Conservation (phyloP, 495 filamentous ascomycete species). For the Penicillium coprophilum region DNA sequence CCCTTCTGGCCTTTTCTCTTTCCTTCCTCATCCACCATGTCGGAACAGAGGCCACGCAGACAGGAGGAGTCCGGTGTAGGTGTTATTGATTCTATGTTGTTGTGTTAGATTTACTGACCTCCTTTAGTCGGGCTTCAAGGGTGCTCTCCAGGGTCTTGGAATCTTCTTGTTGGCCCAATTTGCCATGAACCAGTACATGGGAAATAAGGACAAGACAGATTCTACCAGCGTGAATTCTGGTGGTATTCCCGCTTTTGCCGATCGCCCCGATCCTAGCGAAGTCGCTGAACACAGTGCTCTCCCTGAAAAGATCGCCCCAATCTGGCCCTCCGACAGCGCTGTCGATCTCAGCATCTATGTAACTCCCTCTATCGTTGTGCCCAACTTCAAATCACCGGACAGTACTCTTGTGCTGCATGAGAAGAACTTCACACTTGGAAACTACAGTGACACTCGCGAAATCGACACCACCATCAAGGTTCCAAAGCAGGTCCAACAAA, state of each 20-base stretch:
- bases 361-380: slow-evolving; percentile 68
- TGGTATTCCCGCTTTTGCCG: slow-evolving; percentile 62
- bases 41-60: slow-evolving; percentile 46
- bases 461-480: slow-evolving; percentile 76
- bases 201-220: slow-evolving; percentile 47
- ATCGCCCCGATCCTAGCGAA: slow-evolving; percentile 59
- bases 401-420: slow-evolving; percentile 70
- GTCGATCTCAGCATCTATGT: slow-evolving; percentile 87
- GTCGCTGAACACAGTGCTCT: slow-evolving; percentile 67
- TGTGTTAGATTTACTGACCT: slow-evolving; percentile 18
- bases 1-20: slow-evolving; percentile 30
- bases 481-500: slow-evolving; percentile 79
- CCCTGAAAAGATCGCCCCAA: slow-evolving; percentile 76
- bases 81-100: slow-evolving; percentile 10
- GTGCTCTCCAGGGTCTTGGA: slow-evolving; percentile 61
- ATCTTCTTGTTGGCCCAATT: slow-evolving; percentile 71
- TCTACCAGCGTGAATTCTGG: slow-evolving; percentile 45
- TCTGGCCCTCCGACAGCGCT: slow-evolving; percentile 77
- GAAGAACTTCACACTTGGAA: slow-evolving; percentile 75
- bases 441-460: slow-evolving; percentile 75
- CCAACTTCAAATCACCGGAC: slow-evolving; percentile 59
- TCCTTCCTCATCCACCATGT: slow-evolving; percentile 35
- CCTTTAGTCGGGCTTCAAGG: slow-evolving; percentile 53
- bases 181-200: slow-evolving; percentile 56
- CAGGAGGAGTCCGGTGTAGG: slow-evolving; percentile 42